Percentiles rank a stretch among this genome's conserved stretches.
Evolutionary conservation across 2,329 filamentous ascomycete genomes (phyloP).

Genomic region (Talaromyces islandicus): DNA sequence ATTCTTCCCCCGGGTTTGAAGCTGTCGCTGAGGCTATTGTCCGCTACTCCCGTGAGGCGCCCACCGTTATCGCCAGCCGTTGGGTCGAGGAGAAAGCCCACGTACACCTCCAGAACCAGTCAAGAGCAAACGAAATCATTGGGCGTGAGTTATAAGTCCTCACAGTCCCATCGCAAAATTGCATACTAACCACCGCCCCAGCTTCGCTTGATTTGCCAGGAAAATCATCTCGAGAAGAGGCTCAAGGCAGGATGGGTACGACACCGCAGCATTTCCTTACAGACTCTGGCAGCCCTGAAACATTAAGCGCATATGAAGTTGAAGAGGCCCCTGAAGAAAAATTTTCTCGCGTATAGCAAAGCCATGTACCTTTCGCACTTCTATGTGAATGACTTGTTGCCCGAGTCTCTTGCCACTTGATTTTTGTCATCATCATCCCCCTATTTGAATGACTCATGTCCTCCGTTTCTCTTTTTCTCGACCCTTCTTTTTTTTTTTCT

Average conservation of each 20-base stretch:
- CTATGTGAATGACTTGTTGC: background rate
- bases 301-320: constrained; percentile 31
- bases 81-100: constrained; percentile 54
- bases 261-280: constrained; percentile 24
- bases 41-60: constrained; percentile 47
- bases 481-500: background rate
- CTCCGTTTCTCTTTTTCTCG: background rate
- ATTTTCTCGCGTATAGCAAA: background rate
- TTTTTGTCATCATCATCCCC: background rate
- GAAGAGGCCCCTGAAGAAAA: constrained; percentile 23
- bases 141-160: constrained; percentile 20
- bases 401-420: background rate
- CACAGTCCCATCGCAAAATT: background rate
- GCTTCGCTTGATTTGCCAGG: constrained; percentile 16
- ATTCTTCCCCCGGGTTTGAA: constrained; percentile 60
- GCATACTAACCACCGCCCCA: constrained; percentile 3
- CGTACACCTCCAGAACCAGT: constrained; percentile 29
- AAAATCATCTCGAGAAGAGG: constrained; percentile 17
- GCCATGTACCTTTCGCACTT: background rate
- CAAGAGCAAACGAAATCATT: constrained; percentile 33
- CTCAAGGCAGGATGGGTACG: constrained; percentile 27
- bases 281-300: constrained; percentile 21
- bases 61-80: constrained; percentile 48
- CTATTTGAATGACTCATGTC: background rate
- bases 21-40: constrained; percentile 44